These are phyloP conservation scores for Marasmius oreades DNA, from an alignment of 1,284 basidiomycete species.

Conservation along the genomic window DNA sequence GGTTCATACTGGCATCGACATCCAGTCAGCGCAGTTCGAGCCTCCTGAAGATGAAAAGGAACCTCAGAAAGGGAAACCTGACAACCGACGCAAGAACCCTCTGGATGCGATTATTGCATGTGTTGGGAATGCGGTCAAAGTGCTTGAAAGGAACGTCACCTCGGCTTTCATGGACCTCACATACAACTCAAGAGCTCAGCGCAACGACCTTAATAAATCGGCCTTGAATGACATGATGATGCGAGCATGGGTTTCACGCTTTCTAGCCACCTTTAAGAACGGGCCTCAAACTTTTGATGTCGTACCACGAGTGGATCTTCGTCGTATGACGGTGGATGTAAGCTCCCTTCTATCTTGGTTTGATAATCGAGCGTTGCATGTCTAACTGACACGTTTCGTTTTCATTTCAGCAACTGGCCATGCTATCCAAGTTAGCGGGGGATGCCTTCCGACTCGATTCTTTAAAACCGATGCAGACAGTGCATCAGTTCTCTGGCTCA, in stretches of 20 bases:
- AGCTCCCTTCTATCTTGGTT: neutral
- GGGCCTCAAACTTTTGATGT: slow-evolving; percentile 32
- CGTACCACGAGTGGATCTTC: slow-evolving; percentile 40
- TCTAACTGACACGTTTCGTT: neutral
- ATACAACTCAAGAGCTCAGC: slow-evolving; percentile 22
- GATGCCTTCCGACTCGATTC: slow-evolving; percentile 47
- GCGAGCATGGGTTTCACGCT: slow-evolving; percentile 55
- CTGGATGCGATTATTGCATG: slow-evolving; percentile 40
- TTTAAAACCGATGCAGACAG: slow-evolving; percentile 38
- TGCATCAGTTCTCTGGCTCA: slow-evolving; percentile 30
- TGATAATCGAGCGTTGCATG: neutral
- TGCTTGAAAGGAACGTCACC: slow-evolving; percentile 38
- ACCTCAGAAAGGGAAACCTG: neutral
- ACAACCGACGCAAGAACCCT: slow-evolving; percentile 33
- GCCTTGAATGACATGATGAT: slow-evolving; percentile 35
- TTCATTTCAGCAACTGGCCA: slow-evolving; percentile 15
- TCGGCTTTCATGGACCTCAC: slow-evolving; percentile 35
- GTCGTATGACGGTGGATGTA: slow-evolving; percentile 34
- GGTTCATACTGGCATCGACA: slow-evolving; percentile 45
- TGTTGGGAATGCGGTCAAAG: slow-evolving; percentile 29
- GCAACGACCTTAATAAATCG: slow-evolving; percentile 22
- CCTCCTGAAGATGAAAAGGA: neutral
- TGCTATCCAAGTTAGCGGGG: slow-evolving; percentile 45
- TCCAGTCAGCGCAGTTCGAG: slow-evolving; percentile 43
- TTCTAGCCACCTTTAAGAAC: slow-evolving; percentile 33